phyloP scores from a whole-genome alignment of 768 basidiomycete species.

The Leccinum barrowsii region DNA sequence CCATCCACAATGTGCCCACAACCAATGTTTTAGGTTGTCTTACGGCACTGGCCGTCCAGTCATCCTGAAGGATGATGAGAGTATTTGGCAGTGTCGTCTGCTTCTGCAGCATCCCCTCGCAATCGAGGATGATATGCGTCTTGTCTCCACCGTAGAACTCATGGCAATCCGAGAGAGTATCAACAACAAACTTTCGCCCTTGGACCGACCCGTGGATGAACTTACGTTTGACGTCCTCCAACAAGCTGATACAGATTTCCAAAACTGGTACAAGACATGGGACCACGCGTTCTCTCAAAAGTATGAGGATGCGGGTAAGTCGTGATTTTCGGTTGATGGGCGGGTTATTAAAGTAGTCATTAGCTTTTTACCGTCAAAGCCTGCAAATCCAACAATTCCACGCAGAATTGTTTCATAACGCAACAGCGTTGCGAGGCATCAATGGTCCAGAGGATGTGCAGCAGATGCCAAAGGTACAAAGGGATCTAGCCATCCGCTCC shows the following conservation, averaged over 20 bases:
- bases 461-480: conserved; percentile 75
- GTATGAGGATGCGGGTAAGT: conserved; percentile 75
- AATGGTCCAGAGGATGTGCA: conserved; percentile 83
- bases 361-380: conserved; percentile 87
- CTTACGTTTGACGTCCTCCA: conserved; percentile 69
- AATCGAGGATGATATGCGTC: conserved; percentile 90
- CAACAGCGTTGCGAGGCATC: conserved; percentile 78
- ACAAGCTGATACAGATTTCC: conserved; percentile 74
- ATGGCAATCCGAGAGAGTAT: conserved; percentile 86
- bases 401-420: conserved; percentile 82
- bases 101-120: conserved; percentile 84
- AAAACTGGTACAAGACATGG: conserved; percentile 79
- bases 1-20: not conserved
- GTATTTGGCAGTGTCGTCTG: conserved; percentile 75
- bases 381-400: conserved; percentile 84
- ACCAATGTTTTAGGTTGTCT: conserved; percentile 61
- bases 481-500: conserved; percentile 75
- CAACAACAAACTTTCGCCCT: conserved; percentile 77
- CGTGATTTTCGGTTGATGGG: conserved; percentile 1
- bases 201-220: conserved; percentile 72
- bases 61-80: conserved; percentile 89
- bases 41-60: conserved; percentile 94
- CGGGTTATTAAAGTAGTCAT: conserved; percentile 3
- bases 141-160: conserved; percentile 91
- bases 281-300: conserved; percentile 77